phyloP scores from a whole-genome alignment of 768 basidiomycete genomes.

The Amanita pseudoporphyria region DNA sequence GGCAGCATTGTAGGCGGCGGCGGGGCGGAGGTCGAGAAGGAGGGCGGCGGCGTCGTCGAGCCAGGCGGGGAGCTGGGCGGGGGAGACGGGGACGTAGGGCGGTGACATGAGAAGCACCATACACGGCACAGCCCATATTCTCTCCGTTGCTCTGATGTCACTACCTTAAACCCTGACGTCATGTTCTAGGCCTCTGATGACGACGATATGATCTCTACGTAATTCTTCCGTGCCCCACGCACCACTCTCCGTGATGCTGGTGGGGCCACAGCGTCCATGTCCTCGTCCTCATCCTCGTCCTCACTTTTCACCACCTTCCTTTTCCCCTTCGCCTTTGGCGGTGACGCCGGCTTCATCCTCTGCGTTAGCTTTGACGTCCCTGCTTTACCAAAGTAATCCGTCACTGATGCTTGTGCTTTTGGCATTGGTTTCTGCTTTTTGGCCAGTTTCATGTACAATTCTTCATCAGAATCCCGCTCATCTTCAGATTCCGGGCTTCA shows the following conservation, averaged over 20 bases:
- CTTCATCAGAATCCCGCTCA: slow-evolving; percentile 33
- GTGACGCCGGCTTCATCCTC: slow-evolving; percentile 50
- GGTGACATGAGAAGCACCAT: slow-evolving; percentile 1
- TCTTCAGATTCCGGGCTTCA: slow-evolving; percentile 23
- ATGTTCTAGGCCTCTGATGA: slow-evolving; percentile 16
- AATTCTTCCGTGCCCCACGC: slow-evolving; percentile 47
- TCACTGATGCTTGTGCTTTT: slow-evolving; percentile 30
- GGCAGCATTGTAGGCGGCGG: slow-evolving; percentile 57
- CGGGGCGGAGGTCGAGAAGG: slow-evolving; percentile 83
- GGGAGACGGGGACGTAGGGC: slow-evolving; percentile 18
- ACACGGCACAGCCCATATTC: background rate
- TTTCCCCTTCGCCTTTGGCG: slow-evolving; percentile 37
- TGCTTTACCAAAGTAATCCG: slow-evolving; percentile 52
- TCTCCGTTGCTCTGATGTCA: slow-evolving; percentile 2
- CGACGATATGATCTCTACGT: slow-evolving; percentile 49
- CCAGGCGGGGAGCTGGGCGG: slow-evolving; percentile 20
- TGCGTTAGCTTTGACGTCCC: slow-evolving; percentile 43
- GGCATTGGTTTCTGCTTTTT: slow-evolving; percentile 37
- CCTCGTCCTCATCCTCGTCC: slow-evolving; percentile 40
- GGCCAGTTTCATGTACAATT: slow-evolving; percentile 32
- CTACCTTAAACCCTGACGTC: slow-evolving; percentile 16
- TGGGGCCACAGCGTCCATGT: slow-evolving; percentile 31
- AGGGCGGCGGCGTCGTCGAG: slow-evolving; percentile 35
- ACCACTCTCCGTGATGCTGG: slow-evolving; percentile 30
- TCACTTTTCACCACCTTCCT: slow-evolving; percentile 26